Conservation (phyloP, 2,329 filamentous ascomycete species). For the Coniochaeta prunicola region DNA sequence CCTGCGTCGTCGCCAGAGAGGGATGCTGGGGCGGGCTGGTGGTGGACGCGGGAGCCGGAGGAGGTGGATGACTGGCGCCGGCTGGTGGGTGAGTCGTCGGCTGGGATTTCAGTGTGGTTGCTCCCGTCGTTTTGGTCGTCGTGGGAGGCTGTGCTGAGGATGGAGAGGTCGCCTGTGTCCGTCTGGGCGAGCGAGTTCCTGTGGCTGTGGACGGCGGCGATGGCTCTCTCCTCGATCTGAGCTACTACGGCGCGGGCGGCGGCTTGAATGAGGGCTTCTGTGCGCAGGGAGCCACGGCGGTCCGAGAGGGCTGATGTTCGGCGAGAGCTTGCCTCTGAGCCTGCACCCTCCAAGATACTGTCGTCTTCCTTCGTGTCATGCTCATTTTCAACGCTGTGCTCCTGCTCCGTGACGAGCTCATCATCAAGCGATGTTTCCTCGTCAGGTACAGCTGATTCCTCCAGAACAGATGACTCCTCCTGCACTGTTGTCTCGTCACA, state of each 20-base stretch:
- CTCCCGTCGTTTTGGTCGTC: slow-evolving; percentile 4
- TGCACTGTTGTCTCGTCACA: neutral
- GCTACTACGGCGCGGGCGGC: slow-evolving; percentile 44
- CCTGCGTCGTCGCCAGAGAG: slow-evolving; percentile 18
- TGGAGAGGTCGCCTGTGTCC: slow-evolving; percentile 12
- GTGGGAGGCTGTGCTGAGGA: slow-evolving; percentile 11
- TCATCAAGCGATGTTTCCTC: neutral
- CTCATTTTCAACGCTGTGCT: slow-evolving; percentile 1
- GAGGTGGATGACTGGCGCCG: slow-evolving; percentile 9
- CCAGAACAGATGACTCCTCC: neutral
- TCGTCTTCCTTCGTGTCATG: slow-evolving; percentile 3
- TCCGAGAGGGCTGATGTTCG: slow-evolving; percentile 13
- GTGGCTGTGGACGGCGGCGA: slow-evolving; percentile 1
- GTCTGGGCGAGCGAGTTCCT: slow-evolving; percentile 5
- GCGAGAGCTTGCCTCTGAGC: slow-evolving; percentile 6
- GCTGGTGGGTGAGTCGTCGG: neutral
- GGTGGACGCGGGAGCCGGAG: slow-evolving; percentile 11
- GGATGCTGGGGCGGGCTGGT: slow-evolving; percentile 12
- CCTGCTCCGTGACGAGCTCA: slow-evolving; percentile 2
- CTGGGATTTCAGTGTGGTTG: slow-evolving; percentile 5
- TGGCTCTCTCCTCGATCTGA: slow-evolving; percentile 33
- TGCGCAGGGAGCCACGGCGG: slow-evolving; percentile 34
- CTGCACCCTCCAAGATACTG: slow-evolving; percentile 1
- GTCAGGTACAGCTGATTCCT: neutral
- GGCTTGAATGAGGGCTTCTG: slow-evolving; percentile 46